phyloP scores from a whole-genome alignment of 179 eudicot genomes.

The Actinidia chinensis region DNA sequence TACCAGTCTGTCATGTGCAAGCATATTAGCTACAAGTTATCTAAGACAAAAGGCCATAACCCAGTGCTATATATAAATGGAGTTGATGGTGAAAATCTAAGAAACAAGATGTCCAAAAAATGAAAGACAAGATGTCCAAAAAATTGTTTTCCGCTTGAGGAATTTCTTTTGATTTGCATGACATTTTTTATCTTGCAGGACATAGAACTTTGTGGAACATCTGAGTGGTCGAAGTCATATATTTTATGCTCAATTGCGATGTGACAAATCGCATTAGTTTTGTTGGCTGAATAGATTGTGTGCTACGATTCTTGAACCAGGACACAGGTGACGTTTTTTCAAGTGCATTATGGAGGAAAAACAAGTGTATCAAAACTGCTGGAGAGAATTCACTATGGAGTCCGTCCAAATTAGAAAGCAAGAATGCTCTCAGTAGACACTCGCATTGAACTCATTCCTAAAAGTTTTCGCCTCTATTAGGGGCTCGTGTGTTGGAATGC shows the following conservation, averaged over 20 bases:
- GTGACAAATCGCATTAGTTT: slow-evolving; percentile 62
- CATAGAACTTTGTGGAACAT: slow-evolving; percentile 49
- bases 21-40: too few species aligned
- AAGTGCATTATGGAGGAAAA: slow-evolving; percentile 43
- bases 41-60: too few species aligned
- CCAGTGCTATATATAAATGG: too few species aligned
- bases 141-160: too few species aligned
- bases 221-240: slow-evolving; percentile 59
- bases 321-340: slow-evolving; percentile 61
- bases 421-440: slow-evolving; percentile 48
- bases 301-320: slow-evolving; percentile 63
- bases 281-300: slow-evolving; percentile 81
- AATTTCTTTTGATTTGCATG: too few species aligned
- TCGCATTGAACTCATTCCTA: slow-evolving; percentile 44
- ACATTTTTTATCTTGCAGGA: slow-evolving; percentile 41
- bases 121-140: too few species aligned
- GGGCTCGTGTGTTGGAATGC: slow-evolving; percentile 66
- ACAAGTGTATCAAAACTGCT: slow-evolving; percentile 21
- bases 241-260: slow-evolving; percentile 58
- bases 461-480: slow-evolving; percentile 48
- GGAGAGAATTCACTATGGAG: slow-evolving; percentile 35
- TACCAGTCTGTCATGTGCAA: too few species aligned
- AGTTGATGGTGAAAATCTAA: too few species aligned
- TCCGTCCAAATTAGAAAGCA: slow-evolving; percentile 46
- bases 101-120: too few species aligned